Evolutionary conservation across 441 rosid species (phyloP).

Genomic region (Croton setiger): DNA sequence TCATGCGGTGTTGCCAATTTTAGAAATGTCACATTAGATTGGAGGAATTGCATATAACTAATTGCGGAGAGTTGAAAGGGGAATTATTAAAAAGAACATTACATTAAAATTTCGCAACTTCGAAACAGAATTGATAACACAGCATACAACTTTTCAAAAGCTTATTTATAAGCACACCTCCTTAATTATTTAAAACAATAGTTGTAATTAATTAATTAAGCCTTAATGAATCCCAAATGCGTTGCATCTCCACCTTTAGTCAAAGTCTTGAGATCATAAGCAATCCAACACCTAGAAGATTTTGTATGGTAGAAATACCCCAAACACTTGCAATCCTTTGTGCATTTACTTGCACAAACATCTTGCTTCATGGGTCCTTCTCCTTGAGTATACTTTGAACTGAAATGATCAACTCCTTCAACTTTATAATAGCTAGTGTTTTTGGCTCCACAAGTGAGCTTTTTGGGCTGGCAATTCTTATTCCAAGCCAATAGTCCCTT

Average conservation of each 20-base stretch:
- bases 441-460: constrained; percentile 14
- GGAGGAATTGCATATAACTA: too few species aligned
- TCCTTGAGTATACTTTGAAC: constrained; percentile 51
- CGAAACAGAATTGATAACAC: too few species aligned
- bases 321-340: constrained; percentile 56
- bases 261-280: constrained; percentile 51
- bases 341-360: constrained; percentile 46
- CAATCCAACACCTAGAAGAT: constrained; percentile 52
- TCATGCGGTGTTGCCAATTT: too few species aligned
- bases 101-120: too few species aligned
- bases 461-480: constrained; percentile 22
- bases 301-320: constrained; percentile 55
- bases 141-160: too few species aligned
- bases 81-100: too few species aligned
- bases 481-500: constrained; percentile 28
- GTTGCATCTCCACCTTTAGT: background rate
- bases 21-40: too few species aligned
- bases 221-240: background rate
- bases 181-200: too few species aligned
- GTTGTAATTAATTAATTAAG: too few species aligned
- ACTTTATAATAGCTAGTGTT: constrained; percentile 42
- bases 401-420: constrained; percentile 58
- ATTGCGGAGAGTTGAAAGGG: too few species aligned
- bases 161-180: too few species aligned
- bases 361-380: constrained; percentile 34